Base-by-base conservation (phyloP, 2,329 filamentous ascomycete species). In the Arthroderma sp. region DNA sequence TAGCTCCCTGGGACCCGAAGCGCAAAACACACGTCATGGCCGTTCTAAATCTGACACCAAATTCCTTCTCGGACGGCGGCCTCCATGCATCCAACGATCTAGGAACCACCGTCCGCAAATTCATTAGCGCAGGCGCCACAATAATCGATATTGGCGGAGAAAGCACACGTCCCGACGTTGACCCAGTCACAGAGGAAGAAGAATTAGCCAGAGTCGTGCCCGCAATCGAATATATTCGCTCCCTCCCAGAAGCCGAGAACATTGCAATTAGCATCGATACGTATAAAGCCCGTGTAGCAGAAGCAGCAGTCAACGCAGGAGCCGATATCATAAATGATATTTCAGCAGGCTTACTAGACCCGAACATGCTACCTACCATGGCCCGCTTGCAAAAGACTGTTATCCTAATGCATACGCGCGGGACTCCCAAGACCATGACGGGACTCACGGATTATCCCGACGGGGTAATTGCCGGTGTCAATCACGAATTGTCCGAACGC, bases 271-370 rank as follows among this genome's bases (percentile, higher is more conserved):
- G 85, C 59, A 72, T 98, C 48, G 91, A 98, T 67, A 98, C 91
- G 3, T 98, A 94, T 66, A 84, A 86, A 30, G 83, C 89, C 0
- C 68, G 71, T 1, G 89, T 98, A 1, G 91, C 89, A 2, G 75
- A 80, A 54, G 77, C 77, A 15, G 85, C 86, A 11, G 72, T 91
- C 46, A 66, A 70, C 28, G 84, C 81, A 4, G 91, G 91, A 42
- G 89, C 88, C 5, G 82, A 95, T 60, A 83, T 98, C 50, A 78
- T 98, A 66, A 98, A 98, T 66, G 91, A 98, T 62, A 80, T 98
- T 32, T 93, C 86, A 0, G 86, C 82, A 1, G 91, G 91, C 3
- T 59, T 71, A 3, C 70, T 94, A 42, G 91, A 96, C 60, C 67
- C 76, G 0, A 72, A 74, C 0, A 96, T 98, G 87, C 75, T 98